These are phyloP conservation scores for Elongisporangium undulatum DNA, from an alignment of 352 stramenopile species.

Conservation along the genomic window DNA sequence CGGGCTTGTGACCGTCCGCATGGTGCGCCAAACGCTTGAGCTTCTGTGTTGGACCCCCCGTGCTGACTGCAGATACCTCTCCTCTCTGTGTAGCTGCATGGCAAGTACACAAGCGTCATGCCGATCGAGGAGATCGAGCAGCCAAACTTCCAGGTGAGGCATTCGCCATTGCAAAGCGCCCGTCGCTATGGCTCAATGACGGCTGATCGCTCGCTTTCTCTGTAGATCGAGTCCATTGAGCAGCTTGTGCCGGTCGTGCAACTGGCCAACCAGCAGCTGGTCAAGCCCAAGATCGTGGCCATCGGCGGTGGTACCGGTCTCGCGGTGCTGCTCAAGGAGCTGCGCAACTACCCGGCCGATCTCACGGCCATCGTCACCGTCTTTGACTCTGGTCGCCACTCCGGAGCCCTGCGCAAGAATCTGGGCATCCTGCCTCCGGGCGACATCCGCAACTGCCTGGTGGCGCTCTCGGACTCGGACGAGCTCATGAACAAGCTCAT, in stretches of 20 bases:
- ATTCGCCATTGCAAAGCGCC: too few relatives aligned
- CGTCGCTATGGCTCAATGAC: neutral
- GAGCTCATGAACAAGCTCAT: constrained; percentile 86
- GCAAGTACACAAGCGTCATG: constrained; percentile 84
- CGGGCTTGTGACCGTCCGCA: constrained; percentile 69
- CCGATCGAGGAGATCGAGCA: constrained; percentile 81
- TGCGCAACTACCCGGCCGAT: constrained; percentile 79
- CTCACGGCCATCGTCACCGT: constrained; percentile 87
- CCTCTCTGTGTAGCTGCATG: constrained; percentile 74
- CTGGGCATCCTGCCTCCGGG: constrained; percentile 77
- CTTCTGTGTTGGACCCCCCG: neutral
- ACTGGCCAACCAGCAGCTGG: constrained; percentile 73
- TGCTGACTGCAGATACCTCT: neutral
- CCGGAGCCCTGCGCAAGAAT: constrained; percentile 75
- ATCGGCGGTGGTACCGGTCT: constrained; percentile 77
- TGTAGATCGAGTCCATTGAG: constrained; percentile 72
- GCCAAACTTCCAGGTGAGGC: constrained; percentile 62
- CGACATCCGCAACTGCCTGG: constrained; percentile 85
- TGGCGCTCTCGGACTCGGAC: constrained; percentile 78
- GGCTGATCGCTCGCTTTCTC: neutral
- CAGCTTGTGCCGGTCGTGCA: constrained; percentile 70
- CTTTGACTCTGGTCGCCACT: constrained; percentile 83
- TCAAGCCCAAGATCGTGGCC: constrained; percentile 82
- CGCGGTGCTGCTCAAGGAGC: constrained; percentile 78
- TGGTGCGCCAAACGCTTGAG: constrained; percentile 31